phyloP scores from a whole-genome alignment of 2,329 filamentous ascomycete species.

The Aspergillus brunneoviolaceus region DNA sequence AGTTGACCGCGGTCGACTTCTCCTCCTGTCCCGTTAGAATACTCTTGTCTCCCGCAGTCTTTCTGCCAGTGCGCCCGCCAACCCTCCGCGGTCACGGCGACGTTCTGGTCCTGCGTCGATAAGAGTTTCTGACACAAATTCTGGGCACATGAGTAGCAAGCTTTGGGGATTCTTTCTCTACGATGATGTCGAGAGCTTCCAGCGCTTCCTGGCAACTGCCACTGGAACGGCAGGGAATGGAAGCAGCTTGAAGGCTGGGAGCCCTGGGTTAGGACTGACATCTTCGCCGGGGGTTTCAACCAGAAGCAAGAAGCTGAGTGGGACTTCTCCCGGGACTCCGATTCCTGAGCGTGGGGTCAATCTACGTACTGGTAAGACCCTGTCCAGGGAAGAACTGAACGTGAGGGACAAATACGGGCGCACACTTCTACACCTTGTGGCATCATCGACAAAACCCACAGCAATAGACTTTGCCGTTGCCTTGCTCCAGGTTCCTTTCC shows the following conservation, averaged over 20 bases:
- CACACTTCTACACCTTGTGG: slow-evolving; percentile 80
- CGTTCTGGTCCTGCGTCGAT: slow-evolving; percentile 65
- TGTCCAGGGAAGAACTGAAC: slow-evolving; percentile 73
- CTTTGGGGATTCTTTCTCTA: slow-evolving; percentile 97
- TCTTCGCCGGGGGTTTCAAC: slow-evolving; percentile 40
- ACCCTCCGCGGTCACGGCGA: slow-evolving; percentile 83
- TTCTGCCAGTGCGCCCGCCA: slow-evolving; percentile 77
- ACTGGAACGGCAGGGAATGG: slow-evolving; percentile 48
- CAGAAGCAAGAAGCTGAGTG: slow-evolving; percentile 48
- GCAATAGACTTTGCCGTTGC: slow-evolving; percentile 74
- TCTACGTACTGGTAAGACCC: slow-evolving; percentile 26
- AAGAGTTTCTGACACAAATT: slow-evolving; percentile 42
- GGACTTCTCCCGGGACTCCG: slow-evolving; percentile 47
- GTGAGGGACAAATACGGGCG: slow-evolving; percentile 77
- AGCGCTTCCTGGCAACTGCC: slow-evolving; percentile 77
- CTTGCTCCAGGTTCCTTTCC: slow-evolving; percentile 75
- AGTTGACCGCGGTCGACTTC: slow-evolving; percentile 18
- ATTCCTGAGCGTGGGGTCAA: slow-evolving; percentile 42
- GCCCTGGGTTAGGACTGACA: slow-evolving; percentile 28
- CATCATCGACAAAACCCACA: slow-evolving; percentile 68
- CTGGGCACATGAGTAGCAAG: slow-evolving; percentile 83
- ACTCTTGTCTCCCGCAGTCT: slow-evolving; percentile 37
- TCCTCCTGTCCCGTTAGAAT: slow-evolving; percentile 21
- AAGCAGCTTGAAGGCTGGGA: slow-evolving; percentile 30
- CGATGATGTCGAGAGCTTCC: slow-evolving; percentile 96